Conservation (phyloP, 352 stramenopile genomes). For the Phytophthora nicotianae region DNA sequence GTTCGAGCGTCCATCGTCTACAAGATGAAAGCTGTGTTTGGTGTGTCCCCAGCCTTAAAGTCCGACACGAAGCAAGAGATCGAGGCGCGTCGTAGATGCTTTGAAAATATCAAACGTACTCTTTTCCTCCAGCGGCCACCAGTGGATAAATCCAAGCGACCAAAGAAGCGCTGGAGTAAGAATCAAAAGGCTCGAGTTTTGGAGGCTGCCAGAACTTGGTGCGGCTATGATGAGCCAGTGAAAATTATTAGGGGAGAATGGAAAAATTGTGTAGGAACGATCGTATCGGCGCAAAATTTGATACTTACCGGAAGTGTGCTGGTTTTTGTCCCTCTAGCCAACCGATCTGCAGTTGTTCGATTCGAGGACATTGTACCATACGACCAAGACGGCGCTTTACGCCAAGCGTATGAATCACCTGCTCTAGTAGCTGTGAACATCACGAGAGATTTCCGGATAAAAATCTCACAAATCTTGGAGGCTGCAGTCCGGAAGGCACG, state of each 20-base stretch:
- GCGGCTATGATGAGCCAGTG: constrained; percentile 54
- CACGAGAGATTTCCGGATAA: constrained; percentile 46
- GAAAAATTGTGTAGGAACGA: constrained; percentile 47
- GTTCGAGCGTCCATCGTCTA: constrained; percentile 46
- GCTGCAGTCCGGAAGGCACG: constrained; percentile 38
- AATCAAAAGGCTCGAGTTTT: constrained; percentile 37
- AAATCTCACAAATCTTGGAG: constrained; percentile 42
- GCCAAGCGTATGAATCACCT: constrained; percentile 48
- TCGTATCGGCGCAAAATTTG: constrained; percentile 74
- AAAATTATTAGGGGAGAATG: constrained; percentile 56
- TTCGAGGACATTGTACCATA: constrained; percentile 58
- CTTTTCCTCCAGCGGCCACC: constrained; percentile 51
- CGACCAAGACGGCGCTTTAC: constrained; percentile 49
- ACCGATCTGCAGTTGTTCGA: constrained; percentile 59
- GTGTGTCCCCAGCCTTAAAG: constrained; percentile 43
- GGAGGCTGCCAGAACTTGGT: constrained; percentile 53
- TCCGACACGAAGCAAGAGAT: constrained; percentile 69
- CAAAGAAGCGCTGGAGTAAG: constrained; percentile 59
- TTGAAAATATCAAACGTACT: constrained; percentile 51
- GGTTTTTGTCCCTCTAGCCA: constrained; percentile 61
- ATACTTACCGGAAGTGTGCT: constrained; percentile 61
- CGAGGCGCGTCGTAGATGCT: constrained; percentile 29
- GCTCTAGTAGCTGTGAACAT: constrained; percentile 34
- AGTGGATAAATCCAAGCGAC: constrained; percentile 14
- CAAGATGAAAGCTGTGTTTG: constrained; percentile 45